Evolutionary conservation across 345 rosid species (phyloP).

Genomic region (Linum trigynum): DNA sequence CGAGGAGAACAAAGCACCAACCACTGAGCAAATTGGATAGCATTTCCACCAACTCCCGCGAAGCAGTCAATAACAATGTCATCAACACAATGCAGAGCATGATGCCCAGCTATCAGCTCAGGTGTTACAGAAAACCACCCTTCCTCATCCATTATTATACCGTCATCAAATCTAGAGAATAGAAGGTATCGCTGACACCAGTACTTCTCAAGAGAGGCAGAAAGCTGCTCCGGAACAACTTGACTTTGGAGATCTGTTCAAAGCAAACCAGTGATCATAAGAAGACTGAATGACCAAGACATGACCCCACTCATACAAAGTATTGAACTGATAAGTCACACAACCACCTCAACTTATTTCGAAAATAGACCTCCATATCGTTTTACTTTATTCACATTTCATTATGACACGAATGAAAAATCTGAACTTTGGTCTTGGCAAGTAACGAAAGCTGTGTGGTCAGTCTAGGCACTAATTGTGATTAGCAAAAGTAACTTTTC

Average conservation of each 20-base stretch:
- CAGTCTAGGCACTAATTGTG: background rate
- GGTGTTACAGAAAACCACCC: slow-evolving; percentile 99
- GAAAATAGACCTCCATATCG: background rate
- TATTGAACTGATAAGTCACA: background rate
- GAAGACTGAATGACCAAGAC: background rate
- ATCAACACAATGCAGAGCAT: slow-evolving; percentile 53
- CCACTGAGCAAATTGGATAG: slow-evolving; percentile 75
- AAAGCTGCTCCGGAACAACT: slow-evolving; percentile 32
- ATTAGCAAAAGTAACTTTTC: background rate
- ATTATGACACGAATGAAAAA: background rate
- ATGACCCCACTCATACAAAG: background rate
- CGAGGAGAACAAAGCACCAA: slow-evolving; percentile 18
- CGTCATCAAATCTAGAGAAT: slow-evolving; percentile 76
- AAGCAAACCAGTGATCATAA: slow-evolving; percentile 7
- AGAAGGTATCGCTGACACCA: slow-evolving; percentile 77
- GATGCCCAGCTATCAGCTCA: slow-evolving; percentile 77
- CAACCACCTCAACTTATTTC: background rate
- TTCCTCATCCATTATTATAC: slow-evolving; percentile 88
- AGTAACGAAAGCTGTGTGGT: background rate
- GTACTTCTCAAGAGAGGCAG: slow-evolving; percentile 48
- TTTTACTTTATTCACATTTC: background rate
- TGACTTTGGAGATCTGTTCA: slow-evolving; percentile 36
- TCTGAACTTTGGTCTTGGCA: background rate
- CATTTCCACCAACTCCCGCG: slow-evolving; percentile 94
- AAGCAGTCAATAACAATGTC: slow-evolving; percentile 67